Percentiles rank a stretch among this genome's conserved stretches.
Evolutionary conservation across 208 protist genomes (phyloP).

Genomic region (Crithidia brevicula): DNA sequence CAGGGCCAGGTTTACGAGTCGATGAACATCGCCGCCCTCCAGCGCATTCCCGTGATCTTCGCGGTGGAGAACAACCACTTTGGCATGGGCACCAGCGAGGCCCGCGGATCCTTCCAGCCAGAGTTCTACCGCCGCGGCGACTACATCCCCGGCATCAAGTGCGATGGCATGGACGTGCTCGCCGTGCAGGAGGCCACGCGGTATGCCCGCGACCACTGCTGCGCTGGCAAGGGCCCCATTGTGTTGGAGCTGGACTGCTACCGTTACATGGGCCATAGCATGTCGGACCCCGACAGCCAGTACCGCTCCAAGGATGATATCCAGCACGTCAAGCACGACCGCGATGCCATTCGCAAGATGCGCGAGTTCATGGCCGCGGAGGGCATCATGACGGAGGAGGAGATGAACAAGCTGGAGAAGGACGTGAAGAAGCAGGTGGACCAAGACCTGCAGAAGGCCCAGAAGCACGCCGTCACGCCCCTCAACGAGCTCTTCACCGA

Average conservation of each 20-base stretch:
- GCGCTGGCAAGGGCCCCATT: slow-evolving; percentile 92
- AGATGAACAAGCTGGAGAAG: slow-evolving; percentile 95
- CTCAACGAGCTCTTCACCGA: slow-evolving; percentile 89
- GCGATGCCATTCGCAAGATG: slow-evolving; percentile 93
- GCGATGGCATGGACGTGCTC: slow-evolving; percentile 98
- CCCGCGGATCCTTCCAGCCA: slow-evolving; percentile 86
- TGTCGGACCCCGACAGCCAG: slow-evolving; percentile 98
- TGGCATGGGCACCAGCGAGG: slow-evolving; percentile 97
- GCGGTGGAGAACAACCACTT: slow-evolving; percentile 98
- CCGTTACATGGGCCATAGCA: slow-evolving; percentile 98
- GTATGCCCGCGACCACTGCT: slow-evolving; percentile 87
- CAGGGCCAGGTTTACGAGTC: slow-evolving; percentile 98
- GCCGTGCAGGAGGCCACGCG: slow-evolving; percentile 93
- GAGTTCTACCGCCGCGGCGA: slow-evolving; percentile 98
- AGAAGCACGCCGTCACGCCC: slow-evolving; percentile 69
- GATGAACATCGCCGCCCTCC: slow-evolving; percentile 98
- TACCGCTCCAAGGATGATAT: slow-evolving; percentile 97
- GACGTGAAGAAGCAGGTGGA: slow-evolving; percentile 93
- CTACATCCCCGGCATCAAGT: slow-evolving; percentile 96
- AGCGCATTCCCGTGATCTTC: slow-evolving; percentile 97
- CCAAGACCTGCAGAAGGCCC: slow-evolving; percentile 87
- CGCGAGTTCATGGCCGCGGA: slow-evolving; percentile 80
- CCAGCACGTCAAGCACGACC: slow-evolving; percentile 85
- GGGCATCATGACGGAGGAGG: slow-evolving; percentile 93
- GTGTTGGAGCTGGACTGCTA: slow-evolving; percentile 97